A percentile compares a stretch with the other conserved stretches of the same genome.
Evolutionary conservation across 2,329 filamentous ascomycete species (phyloP).

Genomic region (Neofusicoccum cordaticola): DNA sequence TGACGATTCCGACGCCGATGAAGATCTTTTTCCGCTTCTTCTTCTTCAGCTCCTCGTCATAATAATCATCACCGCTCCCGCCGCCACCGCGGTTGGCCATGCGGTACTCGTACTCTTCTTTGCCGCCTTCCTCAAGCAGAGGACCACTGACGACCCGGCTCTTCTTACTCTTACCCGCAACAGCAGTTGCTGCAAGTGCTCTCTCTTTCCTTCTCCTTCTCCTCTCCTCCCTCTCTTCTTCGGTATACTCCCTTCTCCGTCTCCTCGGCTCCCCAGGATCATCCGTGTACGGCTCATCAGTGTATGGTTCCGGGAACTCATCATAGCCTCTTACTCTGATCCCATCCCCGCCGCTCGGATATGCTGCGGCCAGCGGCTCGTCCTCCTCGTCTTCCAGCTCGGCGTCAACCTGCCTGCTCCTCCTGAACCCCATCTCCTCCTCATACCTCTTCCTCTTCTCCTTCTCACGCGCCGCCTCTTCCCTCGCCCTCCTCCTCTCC

Average conservation of each 20-base stretch:
- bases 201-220: conserved; percentile 29
- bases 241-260: conserved; percentile 21
- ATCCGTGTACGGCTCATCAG: conserved; percentile 13
- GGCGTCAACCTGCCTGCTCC: conserved; percentile 26
- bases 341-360: conserved; percentile 20
- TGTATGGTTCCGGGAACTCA: conserved; percentile 1
- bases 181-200: conserved; percentile 19
- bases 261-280: conserved; percentile 16
- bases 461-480: conserved; percentile 17
- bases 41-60: conserved; percentile 38
- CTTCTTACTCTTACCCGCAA: conserved; percentile 28
- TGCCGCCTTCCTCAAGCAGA: conserved; percentile 44
- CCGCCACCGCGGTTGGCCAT: conserved; percentile 42
- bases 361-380: conserved; percentile 16
- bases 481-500: conserved; percentile 29
- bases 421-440: conserved; percentile 17
- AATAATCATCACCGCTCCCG: conserved; percentile 34
- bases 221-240: conserved; percentile 25
- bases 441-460: too few species aligned
- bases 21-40: conserved; percentile 58
- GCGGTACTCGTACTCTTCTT: conserved; percentile 39
- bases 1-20: conserved; percentile 43
- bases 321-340: conserved; percentile 3
- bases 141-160: conserved; percentile 47
- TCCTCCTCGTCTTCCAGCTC: conserved; percentile 24